Evolutionary conservation across 306 rosid species (phyloP).

Genomic region (Luffa acutangula): DNA sequence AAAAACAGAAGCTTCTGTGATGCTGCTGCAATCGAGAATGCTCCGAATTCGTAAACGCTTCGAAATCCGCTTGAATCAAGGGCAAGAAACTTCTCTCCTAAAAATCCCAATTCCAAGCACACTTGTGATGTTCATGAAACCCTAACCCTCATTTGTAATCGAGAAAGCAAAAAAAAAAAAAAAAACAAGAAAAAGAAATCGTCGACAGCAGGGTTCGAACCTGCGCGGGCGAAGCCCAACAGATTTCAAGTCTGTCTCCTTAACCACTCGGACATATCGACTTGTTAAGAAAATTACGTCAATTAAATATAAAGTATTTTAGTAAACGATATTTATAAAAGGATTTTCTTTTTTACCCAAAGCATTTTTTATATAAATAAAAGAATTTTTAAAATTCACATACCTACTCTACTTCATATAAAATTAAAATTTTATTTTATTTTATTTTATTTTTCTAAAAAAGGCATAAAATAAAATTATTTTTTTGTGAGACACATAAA

Average conservation of each 20-base stretch:
- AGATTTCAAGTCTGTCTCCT: constrained; percentile 24
- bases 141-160: neutral
- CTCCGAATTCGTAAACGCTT: neutral
- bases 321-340: too few relatives aligned
- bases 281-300: neutral
- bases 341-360: too few relatives aligned
- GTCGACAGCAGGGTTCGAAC: constrained; percentile 21
- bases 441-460: too few relatives aligned
- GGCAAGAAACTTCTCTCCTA: neutral
- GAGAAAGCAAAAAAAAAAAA: neutral
- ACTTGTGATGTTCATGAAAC: neutral
- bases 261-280: constrained; percentile 23
- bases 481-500: too few relatives aligned
- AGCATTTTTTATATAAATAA: too few relatives aligned
- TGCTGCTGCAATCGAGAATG: neutral
- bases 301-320: too few relatives aligned
- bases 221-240: constrained; percentile 23
- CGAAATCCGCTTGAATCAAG: neutral
- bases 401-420: too few relatives aligned
- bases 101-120: neutral
- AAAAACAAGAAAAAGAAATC: neutral
- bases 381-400: too few relatives aligned
- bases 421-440: too few relatives aligned
- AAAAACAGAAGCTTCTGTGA: neutral
- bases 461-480: too few relatives aligned